These are phyloP conservation scores for Clitopilus passeckerianus DNA, from an alignment of 768 basidiomycete genomes.

Conservation along the genomic window DNA sequence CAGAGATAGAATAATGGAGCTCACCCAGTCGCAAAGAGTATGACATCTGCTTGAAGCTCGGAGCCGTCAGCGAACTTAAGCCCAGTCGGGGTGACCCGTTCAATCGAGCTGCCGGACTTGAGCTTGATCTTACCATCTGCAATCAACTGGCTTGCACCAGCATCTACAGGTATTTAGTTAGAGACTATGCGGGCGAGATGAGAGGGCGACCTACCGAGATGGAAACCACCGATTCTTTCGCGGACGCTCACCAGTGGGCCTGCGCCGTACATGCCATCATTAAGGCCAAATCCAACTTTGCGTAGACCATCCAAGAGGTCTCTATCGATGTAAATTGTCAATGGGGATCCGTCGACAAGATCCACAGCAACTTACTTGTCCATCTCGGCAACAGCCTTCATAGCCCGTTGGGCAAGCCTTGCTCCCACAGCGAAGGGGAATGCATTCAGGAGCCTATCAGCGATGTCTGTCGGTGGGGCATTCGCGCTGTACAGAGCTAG, in stretches of 20 bases:
- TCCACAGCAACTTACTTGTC: conserved; percentile 39
- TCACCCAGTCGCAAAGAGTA: conserved; percentile 39
- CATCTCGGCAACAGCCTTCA: conserved; percentile 40
- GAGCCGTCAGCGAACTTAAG: conserved; percentile 42
- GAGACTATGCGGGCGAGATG: background rate
- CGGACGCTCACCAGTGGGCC: conserved; percentile 48
- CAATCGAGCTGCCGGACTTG: conserved; percentile 47
- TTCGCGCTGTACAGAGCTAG: conserved; percentile 40
- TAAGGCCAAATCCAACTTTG: conserved; percentile 52
- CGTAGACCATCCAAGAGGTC: conserved; percentile 51
- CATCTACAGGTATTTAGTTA: conserved; percentile 26
- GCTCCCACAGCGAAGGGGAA: conserved; percentile 33
- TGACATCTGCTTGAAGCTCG: conserved; percentile 40
- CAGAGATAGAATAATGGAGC: too few species aligned
- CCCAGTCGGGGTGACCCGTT: conserved; percentile 34
- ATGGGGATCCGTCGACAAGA: background rate
- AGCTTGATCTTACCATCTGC: conserved; percentile 67
- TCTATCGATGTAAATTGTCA: conserved; percentile 15
- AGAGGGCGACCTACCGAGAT: conserved; percentile 40
- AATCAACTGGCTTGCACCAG: conserved; percentile 51
- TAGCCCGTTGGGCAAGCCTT: conserved; percentile 23
- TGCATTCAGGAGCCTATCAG: conserved; percentile 44
- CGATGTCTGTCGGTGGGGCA: conserved; percentile 42
- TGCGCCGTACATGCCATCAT: conserved; percentile 44
- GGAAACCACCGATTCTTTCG: conserved; percentile 56